Conservation (phyloP, 192 early-diverging fungal genomes). For the Entomortierella lignicola region DNA sequence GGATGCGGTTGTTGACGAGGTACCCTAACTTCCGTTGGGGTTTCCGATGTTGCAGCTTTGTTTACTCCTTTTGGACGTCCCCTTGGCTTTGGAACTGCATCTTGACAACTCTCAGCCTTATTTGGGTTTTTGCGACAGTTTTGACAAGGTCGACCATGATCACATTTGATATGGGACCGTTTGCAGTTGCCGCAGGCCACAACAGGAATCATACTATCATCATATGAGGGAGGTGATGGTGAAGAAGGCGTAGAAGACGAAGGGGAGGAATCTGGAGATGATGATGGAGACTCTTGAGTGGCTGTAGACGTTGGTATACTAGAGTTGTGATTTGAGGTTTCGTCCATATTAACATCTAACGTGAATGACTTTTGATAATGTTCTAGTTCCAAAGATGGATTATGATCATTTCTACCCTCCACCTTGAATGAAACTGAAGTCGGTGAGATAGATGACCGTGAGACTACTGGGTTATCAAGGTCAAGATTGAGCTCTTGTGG, state of each 20-base stretch:
- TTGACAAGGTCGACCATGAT: constrained; percentile 38
- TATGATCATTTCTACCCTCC: background rate
- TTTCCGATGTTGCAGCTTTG: constrained; percentile 17
- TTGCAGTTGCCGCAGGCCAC: constrained; percentile 47
- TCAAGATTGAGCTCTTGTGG: constrained; percentile 9
- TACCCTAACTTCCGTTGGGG: background rate
- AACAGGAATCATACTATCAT: constrained; percentile 29
- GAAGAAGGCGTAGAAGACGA: constrained; percentile 16
- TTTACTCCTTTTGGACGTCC: constrained; percentile 47
- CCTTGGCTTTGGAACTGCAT: constrained; percentile 48
- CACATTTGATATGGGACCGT: constrained; percentile 46
- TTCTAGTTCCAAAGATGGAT: background rate
- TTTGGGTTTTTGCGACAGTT: constrained; percentile 44
- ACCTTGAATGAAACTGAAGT: background rate
- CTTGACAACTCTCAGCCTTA: constrained; percentile 30
- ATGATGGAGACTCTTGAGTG: background rate
- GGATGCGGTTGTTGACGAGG: background rate
- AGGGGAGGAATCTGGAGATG: constrained; percentile 13
- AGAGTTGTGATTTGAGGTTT: background rate
- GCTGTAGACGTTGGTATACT: background rate
- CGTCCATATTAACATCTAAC: background rate
- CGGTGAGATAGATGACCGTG: background rate
- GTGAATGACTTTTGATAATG: background rate
- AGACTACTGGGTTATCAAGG: background rate
- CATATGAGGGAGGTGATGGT: constrained; percentile 23